These are phyloP conservation scores for Boletus fagicola DNA, from an alignment of 768 basidiomycete species.

Conservation along the genomic window DNA sequence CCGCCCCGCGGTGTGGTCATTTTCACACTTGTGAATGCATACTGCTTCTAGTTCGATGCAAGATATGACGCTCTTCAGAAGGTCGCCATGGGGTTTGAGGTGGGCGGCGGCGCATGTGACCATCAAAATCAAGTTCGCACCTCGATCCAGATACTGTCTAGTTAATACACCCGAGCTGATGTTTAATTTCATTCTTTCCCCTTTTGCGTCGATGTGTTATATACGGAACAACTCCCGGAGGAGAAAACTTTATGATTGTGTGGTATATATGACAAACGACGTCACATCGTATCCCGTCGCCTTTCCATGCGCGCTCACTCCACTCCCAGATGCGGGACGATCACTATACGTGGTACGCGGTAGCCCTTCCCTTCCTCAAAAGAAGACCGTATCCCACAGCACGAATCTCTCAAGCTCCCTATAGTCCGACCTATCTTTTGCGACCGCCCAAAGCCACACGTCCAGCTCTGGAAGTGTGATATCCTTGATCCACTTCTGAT, in stretches of 20 bases:
- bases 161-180: slow-evolving; percentile 1
- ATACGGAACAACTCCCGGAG: neutral
- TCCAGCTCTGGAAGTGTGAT: slow-evolving; percentile 64
- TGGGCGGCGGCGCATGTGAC: slow-evolving; percentile 7
- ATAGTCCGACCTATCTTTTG: slow-evolving; percentile 76
- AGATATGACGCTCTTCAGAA: slow-evolving; percentile 5
- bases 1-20: slow-evolving; percentile 7
- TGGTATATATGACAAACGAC: slow-evolving; percentile 1
- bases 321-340: slow-evolving; percentile 2
- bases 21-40: slow-evolving; percentile 9
- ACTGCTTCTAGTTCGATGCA: slow-evolving; percentile 8
- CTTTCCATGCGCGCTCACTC: neutral
- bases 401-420: slow-evolving; percentile 64
- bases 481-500: slow-evolving; percentile 49
- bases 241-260: neutral
- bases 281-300: slow-evolving; percentile 1
- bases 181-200: slow-evolving; percentile 9
- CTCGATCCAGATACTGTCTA: slow-evolving; percentile 11
- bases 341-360: neutral
- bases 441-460: slow-evolving; percentile 80
- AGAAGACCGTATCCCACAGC: slow-evolving; percentile 65
- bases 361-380: slow-evolving; percentile 37
- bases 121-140: slow-evolving; percentile 12
- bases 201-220: slow-evolving; percentile 1
- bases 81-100: neutral